phyloP scores from a whole-genome alignment of 768 basidiomycete species.

The Kondoa subrosea region DNA sequence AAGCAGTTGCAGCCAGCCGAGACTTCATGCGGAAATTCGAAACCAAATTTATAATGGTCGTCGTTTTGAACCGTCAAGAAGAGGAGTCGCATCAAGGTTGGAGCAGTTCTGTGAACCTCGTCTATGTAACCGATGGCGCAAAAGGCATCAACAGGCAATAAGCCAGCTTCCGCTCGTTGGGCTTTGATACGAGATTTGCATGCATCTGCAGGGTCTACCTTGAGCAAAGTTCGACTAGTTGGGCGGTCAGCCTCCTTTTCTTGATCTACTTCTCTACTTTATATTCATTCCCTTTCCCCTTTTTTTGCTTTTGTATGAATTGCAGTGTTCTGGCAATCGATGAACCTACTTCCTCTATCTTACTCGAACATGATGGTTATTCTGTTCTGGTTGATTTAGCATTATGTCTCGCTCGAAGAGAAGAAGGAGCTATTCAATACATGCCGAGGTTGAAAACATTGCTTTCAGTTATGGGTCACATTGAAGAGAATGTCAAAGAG shows the following conservation, averaged over 20 bases:
- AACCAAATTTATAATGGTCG: too few species aligned
- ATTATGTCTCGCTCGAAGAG: not conserved
- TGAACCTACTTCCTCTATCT: not conserved
- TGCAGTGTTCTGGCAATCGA: not conserved
- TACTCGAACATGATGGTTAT: slow-evolving; percentile 2
- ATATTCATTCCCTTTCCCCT: not conserved
- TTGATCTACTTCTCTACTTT: not conserved
- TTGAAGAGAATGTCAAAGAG: not conserved
- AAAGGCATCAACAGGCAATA: not conserved
- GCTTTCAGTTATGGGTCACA: slow-evolving; percentile 1
- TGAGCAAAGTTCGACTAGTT: slow-evolving; percentile 3
- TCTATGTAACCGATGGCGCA: too few species aligned
- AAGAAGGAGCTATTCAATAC: not conserved
- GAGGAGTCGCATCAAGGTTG: too few species aligned
- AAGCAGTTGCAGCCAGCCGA: too few species aligned
- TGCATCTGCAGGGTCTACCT: not conserved
- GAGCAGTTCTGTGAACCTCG: too few species aligned
- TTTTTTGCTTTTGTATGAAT: not conserved
- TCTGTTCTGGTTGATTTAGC: not conserved
- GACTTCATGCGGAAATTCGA: too few species aligned
- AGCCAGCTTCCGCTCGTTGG: not conserved
- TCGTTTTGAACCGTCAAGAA: not conserved
- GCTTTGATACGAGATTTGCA: not conserved
- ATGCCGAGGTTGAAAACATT: not conserved
- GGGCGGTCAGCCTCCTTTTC: not conserved